Evolutionary conservation across 2,329 filamentous ascomycete species (phyloP), one percentile per base, ranked within the genome.

Genomic region (Colletotrichum lini): DNA sequence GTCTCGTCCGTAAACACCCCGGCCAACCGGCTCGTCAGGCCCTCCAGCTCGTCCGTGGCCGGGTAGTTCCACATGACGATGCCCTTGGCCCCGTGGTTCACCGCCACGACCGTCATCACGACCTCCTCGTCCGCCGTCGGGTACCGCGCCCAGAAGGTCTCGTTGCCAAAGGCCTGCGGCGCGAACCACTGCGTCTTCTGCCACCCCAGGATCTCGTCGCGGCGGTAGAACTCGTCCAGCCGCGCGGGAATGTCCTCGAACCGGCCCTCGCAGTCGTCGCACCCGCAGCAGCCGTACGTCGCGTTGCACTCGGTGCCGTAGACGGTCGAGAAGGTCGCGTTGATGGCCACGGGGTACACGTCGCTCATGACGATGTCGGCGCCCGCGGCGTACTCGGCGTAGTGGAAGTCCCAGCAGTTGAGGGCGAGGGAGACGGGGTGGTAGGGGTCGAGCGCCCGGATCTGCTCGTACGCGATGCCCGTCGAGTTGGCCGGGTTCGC

Each of bases 341-440:
- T 89, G 73, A 87, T 86, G 40, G 84, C 87, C 71, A 92, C 84
- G 0, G 89, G 89, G 76, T 91, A 92, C 0, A 85, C 84, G 74
- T 91, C 89, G 40, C 85, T 84, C 82, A 91, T 87, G 72, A 92
- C 79, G 73, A 91, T 86, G 76, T 91, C 89, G 4, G 87, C 85
- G 21, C 86, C 87, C 2, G 80, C 76, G 0, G 85, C 81, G 80
- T 92, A 91, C 15, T 85, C 79, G 2, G 79, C 78, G 76, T 89
- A 91, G 79, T 90, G 86, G 79, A 89, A 91, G 79, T 91, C 86
- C 65, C 85, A 83, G 81, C 90, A 91, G 79, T 91, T 91, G 54
- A 92, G 83, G 2, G 86, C 86, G 4, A 91, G 80, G 2, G 86
- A 86, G 2, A 90, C 85, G 0, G 89, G 89, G 79, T 91, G 90